Conservation (phyloP, 352 stramenopile genomes). For the Phytophthora syringae region DNA sequence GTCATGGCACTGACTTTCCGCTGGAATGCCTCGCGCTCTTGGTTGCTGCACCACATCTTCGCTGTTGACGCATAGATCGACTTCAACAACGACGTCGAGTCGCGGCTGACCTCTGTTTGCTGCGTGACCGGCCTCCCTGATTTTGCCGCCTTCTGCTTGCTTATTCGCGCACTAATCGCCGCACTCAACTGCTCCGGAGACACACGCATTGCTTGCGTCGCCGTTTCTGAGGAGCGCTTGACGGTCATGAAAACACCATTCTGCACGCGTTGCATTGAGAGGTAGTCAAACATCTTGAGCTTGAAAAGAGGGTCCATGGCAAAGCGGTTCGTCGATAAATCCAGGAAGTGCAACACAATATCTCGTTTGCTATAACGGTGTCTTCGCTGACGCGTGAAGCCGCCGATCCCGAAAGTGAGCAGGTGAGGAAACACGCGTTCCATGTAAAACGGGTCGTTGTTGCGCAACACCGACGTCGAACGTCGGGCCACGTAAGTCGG, state of each 20-base stretch:
- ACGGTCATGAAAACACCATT: constrained; percentile 2
- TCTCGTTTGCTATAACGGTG: constrained; percentile 27
- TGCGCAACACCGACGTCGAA: constrained; percentile 19
- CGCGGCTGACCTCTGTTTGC: neutral
- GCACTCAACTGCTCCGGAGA: neutral
- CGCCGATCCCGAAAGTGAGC: constrained; percentile 31
- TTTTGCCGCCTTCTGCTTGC: neutral
- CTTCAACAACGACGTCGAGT: neutral
- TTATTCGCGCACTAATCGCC: neutral
- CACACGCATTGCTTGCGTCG: neutral
- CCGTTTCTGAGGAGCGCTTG: neutral
- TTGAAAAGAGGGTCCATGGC: constrained; percentile 34
- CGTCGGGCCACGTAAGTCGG: constrained; percentile 11
- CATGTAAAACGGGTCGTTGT: neutral
- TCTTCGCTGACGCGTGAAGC: constrained; percentile 10
- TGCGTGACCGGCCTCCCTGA: neutral
- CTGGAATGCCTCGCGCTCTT: constrained; percentile 22
- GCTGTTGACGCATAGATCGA: constrained; percentile 15
- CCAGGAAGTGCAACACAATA: constrained; percentile 34
- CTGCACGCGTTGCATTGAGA: constrained; percentile 22
- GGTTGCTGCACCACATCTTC: constrained; percentile 40
- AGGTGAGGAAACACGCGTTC: constrained; percentile 23
- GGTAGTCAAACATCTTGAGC: constrained; percentile 32
- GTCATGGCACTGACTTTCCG: constrained; percentile 26
- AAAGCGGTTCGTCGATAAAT: constrained; percentile 30